A percentile compares a stretch with the other conserved stretches of the same genome.
Evolutionary conservation across 1,284 basidiomycete genomes (phyloP).

Genomic region (Ganoderma multipileum): DNA sequence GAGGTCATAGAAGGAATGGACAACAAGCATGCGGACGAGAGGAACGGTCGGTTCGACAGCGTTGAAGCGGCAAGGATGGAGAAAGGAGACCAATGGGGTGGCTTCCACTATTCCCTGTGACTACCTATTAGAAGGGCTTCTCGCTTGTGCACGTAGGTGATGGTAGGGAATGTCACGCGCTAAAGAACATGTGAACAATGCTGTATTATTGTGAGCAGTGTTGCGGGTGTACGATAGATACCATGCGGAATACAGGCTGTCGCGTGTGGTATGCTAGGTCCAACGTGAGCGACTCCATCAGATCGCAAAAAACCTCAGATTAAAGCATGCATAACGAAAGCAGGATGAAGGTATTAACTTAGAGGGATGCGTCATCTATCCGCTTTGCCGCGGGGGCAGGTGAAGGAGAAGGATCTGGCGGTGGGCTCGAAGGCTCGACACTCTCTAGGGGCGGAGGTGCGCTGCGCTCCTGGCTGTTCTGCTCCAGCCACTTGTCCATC

Average conservation of each 20-base stretch:
- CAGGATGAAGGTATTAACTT: constrained; percentile 9
- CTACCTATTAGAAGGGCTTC: neutral
- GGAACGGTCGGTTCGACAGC: constrained; percentile 48
- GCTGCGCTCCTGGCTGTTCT: constrained; percentile 63
- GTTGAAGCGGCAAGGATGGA: constrained; percentile 47
- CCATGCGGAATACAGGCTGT: constrained; percentile 31
- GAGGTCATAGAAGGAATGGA: constrained; percentile 66
- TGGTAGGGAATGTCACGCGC: neutral
- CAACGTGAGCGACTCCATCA: constrained; percentile 29
- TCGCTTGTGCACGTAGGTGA: neutral
- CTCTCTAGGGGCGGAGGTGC: constrained; percentile 64
- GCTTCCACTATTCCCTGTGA: constrained; percentile 50
- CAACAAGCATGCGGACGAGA: constrained; percentile 37
- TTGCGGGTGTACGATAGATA: constrained; percentile 35
- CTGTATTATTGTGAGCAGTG: constrained; percentile 32
- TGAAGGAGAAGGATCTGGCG: constrained; percentile 8
- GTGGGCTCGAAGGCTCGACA: constrained; percentile 36
- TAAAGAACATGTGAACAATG: neutral
- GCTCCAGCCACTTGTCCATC: constrained; percentile 94
- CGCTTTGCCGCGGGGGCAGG: constrained; percentile 61
- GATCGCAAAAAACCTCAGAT: constrained; percentile 21
- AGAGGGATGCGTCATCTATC: constrained; percentile 33
- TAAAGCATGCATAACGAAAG: constrained; percentile 14
- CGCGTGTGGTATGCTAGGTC: constrained; percentile 29
- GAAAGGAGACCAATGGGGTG: constrained; percentile 57